These are phyloP conservation scores for Serpula lacrymans DNA, from an alignment of 768 basidiomycete genomes.

Conservation along the genomic window DNA sequence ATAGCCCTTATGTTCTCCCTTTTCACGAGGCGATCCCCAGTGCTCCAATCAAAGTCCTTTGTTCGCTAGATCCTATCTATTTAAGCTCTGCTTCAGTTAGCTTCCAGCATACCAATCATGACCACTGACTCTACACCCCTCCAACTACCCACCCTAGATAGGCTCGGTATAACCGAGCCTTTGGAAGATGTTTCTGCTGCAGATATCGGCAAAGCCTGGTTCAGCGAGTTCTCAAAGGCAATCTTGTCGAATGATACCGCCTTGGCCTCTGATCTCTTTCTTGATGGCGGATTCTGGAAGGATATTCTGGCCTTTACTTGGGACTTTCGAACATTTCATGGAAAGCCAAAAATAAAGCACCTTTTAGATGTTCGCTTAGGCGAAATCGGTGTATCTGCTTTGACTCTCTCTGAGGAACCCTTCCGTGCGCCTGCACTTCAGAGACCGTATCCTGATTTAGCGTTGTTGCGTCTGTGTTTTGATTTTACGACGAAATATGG, in stretches of 20 bases:
- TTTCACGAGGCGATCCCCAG: too few relatives aligned
- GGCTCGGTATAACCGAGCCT: conserved; percentile 13
- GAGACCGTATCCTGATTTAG: conserved; percentile 46
- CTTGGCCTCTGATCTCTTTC: conserved; percentile 13
- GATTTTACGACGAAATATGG: conserved; percentile 50
- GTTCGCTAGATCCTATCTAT: too few relatives aligned
- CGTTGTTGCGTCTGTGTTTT: conserved; percentile 57
- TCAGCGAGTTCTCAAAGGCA: conserved; percentile 12
- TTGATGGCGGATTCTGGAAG: conserved; percentile 39
- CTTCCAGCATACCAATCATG: too few relatives aligned
- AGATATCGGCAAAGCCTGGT: conserved; percentile 13
- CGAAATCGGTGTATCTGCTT: conserved; percentile 12
- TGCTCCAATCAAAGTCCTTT: too few relatives aligned
- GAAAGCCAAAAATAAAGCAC: conserved; percentile 29
- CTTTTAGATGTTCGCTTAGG: conserved; percentile 37
- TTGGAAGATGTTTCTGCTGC: conserved; percentile 9
- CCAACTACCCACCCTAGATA: conserved; percentile 18
- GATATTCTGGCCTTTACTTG: conserved; percentile 52
- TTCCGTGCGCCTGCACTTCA: conserved; percentile 31
- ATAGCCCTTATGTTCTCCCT: too few relatives aligned
- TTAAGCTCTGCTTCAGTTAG: too few relatives aligned
- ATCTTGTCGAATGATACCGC: conserved; percentile 4
- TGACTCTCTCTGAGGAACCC: conserved; percentile 17
- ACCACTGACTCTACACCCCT: conserved; percentile 18
- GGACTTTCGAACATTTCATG: conserved; percentile 49